These are phyloP conservation scores for Pelargonium cotyledonis DNA, from an alignment of 441 rosid genomes.

Conservation along the genomic window DNA sequence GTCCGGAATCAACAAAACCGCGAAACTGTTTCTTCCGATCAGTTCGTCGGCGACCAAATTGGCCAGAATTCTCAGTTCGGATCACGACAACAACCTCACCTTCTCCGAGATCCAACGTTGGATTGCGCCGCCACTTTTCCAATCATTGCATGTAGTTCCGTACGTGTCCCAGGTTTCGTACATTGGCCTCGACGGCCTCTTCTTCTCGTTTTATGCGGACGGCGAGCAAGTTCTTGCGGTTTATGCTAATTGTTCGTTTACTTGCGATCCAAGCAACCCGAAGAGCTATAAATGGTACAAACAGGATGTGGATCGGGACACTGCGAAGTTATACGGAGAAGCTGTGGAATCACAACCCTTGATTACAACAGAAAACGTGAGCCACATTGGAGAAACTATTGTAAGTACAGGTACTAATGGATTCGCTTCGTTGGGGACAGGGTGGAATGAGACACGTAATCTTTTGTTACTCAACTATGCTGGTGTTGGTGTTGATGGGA, in stretches of 20 bases:
- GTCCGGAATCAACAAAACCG: slow-evolving; percentile 32
- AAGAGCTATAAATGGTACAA: slow-evolving; percentile 36
- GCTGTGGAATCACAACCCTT: slow-evolving; percentile 22
- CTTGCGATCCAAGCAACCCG: slow-evolving; percentile 4
- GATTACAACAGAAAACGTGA: slow-evolving; percentile 13
- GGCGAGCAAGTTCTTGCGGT: slow-evolving; percentile 30
- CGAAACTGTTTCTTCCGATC: slow-evolving; percentile 25
- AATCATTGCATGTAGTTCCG: slow-evolving; percentile 43
- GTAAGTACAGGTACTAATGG: slow-evolving; percentile 23
- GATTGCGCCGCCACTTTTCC: slow-evolving; percentile 57
- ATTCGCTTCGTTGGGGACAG: slow-evolving; percentile 33
- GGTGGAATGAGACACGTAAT: slow-evolving; percentile 32
- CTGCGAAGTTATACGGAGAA: slow-evolving; percentile 40
- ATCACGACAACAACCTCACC: slow-evolving; percentile 15
- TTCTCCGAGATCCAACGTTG: slow-evolving; percentile 25
- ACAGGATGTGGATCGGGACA: slow-evolving; percentile 37
- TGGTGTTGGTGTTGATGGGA: slow-evolving; percentile 16
- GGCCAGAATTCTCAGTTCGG: slow-evolving; percentile 32
- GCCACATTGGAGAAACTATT: slow-evolving; percentile 40
- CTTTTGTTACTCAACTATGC: slow-evolving; percentile 28
- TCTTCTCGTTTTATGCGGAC: slow-evolving; percentile 38
- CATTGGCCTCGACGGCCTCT: slow-evolving; percentile 43
- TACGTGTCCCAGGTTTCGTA: slow-evolving; percentile 53
- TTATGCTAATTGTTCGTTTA: slow-evolving; percentile 34
- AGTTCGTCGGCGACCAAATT: slow-evolving; percentile 33